Evolutionary conservation across 345 rosid genomes (phyloP), one percentile per base, ranked within the genome.

Genomic region (Populus nigra): DNA sequence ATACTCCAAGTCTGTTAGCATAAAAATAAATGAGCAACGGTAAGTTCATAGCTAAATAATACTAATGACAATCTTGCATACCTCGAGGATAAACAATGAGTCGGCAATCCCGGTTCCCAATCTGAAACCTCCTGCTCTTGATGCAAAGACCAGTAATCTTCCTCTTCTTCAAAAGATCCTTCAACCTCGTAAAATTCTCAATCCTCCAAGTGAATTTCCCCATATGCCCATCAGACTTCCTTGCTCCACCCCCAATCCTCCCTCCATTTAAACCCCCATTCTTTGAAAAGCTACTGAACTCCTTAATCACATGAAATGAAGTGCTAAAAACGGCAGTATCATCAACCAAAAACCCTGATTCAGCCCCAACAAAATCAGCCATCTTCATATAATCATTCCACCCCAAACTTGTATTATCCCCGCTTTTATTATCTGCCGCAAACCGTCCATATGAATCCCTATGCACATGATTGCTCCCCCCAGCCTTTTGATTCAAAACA

Each of bases 61-160:
- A 73, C 50, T 45, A 65, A 25, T 27, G 63, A 57, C 25, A 55
- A 69, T 70, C 29, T 43, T 53, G 75, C 89, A 80, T 87, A 96
- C 99, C 99, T 92, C 98, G 90, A 82, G 99, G 99, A 89, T 96
- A 96, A 68, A 94, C 98, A 74, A 96, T 92, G 72, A 96, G 99
- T 66, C 98, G 97, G 67, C 98, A 96, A 84, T 96, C 99, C 65
- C 98, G 88, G 81, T 91, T 96, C 57, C 99, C 99, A 81, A 96
- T 94, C 86, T 96, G 99, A 89, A 96, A 96, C 89, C 97, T 88
- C 88, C 91, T 87, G 86, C 99, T 96, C 80, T 93, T 96, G 83
- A 93, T 93, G 90, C 97, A 96, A 41, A 96, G 93, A 73, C 98
- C 99, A 1, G 97, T 96, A 80, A 93, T 96, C 87, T 96, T 96